Conservation (phyloP, 176 grass and related monocot genomes). For the Elaeis guineensis region DNA sequence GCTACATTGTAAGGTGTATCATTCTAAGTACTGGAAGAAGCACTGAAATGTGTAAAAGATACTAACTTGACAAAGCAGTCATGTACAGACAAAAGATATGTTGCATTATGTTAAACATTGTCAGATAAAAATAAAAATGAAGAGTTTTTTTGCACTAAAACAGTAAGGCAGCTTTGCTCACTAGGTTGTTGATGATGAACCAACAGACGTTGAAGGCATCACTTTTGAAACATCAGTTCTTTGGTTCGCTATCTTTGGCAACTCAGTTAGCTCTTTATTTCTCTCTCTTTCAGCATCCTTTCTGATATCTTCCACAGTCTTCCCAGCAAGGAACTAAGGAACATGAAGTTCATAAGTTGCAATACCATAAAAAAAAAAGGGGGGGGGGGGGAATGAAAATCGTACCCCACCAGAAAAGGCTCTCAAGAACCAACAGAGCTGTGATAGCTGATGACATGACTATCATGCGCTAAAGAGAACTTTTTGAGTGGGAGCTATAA, state of each 20-base stretch:
- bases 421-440: no score
- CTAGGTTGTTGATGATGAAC: conserved; percentile 34
- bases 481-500: no score
- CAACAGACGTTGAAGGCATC: conserved; percentile 23
- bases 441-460: no score
- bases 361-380: no score
- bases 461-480: no score
- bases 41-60: no score
- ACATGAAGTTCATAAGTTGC: conserved; percentile 3
- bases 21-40: no score
- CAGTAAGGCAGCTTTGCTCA: conserved; percentile 30
- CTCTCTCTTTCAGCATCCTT: conserved; percentile 74
- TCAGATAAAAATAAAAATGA: conserved; percentile 18
- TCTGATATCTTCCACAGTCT: conserved; percentile 59
- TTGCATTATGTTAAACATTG: conserved; percentile 10
- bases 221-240: conserved; percentile 25
- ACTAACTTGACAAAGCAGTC: no score
- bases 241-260: conserved; percentile 56
- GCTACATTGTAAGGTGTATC: no score
- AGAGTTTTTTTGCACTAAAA: conserved; percentile 2
- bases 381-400: no score
- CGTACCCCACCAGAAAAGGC: no score
- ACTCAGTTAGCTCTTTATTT: conserved; percentile 52
- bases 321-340: conserved; percentile 77
- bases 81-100: no score